Conservation (phyloP, 139 green algal genomes). For the Medakamo hakoo region DNA sequence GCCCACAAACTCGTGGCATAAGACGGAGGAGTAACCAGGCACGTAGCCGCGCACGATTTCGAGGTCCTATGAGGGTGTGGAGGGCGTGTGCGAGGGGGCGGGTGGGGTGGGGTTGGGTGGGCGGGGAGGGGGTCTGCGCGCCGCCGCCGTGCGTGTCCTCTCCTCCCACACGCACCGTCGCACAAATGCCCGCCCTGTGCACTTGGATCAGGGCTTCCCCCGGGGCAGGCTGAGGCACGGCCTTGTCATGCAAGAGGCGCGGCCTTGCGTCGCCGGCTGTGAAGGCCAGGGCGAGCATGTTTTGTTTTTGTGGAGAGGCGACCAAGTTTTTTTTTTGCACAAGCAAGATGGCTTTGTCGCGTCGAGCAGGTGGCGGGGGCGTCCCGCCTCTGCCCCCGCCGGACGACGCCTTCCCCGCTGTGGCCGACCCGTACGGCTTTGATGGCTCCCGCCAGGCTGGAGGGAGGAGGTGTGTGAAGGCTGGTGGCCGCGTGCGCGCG, state of each 20-base stretch:
- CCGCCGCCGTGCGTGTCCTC: not conserved
- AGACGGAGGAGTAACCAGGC: slow-evolving; percentile 28
- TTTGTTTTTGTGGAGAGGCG: not conserved
- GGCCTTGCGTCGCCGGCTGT: too few relatives aligned
- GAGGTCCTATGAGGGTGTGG: slow-evolving; percentile 47
- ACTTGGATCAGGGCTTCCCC: slow-evolving; percentile 28
- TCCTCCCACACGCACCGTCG: slow-evolving; percentile 14
- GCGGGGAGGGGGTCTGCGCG: not conserved
- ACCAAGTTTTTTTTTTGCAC: too few relatives aligned
- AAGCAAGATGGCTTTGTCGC: too few relatives aligned
- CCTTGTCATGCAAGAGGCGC: slow-evolving; percentile 9
- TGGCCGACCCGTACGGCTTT: too few relatives aligned
- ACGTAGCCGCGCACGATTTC: slow-evolving; percentile 58
- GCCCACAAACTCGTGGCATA: slow-evolving; percentile 66
- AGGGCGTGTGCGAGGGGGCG: not conserved
- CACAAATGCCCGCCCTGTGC: slow-evolving; percentile 27
- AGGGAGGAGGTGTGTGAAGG: too few relatives aligned
- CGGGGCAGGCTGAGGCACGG: slow-evolving; percentile 8
- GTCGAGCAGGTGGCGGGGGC: too few relatives aligned
- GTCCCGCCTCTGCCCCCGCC: too few relatives aligned
- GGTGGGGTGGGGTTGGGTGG: too few relatives aligned
- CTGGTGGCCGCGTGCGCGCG: too few relatives aligned
- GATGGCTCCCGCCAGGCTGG: too few relatives aligned
- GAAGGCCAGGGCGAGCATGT: not conserved
- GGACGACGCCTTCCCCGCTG: too few relatives aligned